A percentile compares a stretch with the other conserved stretches of the same genome.
Evolutionary conservation across 2,329 filamentous ascomycete genomes (phyloP).

Genomic region (Huntiella moniliformis): DNA sequence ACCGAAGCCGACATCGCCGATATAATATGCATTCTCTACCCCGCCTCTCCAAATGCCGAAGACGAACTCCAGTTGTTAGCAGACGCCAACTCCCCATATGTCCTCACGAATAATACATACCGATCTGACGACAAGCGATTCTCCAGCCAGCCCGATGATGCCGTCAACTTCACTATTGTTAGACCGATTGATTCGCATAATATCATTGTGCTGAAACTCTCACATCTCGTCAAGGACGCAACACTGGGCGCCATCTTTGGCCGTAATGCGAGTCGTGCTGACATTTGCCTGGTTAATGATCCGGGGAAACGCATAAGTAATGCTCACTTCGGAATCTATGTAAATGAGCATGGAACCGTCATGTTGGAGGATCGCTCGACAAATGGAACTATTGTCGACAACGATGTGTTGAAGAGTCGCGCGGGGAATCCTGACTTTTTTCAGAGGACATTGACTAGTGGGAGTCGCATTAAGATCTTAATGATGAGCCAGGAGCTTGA

Average conservation of each 20-base stretch:
- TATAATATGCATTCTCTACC: constrained; percentile 75
- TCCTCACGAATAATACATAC: constrained; percentile 21
- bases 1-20: constrained; percentile 69
- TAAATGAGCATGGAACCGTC: constrained; percentile 67
- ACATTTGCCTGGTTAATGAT: constrained; percentile 50
- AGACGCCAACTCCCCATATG: constrained; percentile 27
- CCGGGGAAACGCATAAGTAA: constrained; percentile 66
- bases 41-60: constrained; percentile 53
- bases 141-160: constrained; percentile 14
- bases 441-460: constrained; percentile 48
- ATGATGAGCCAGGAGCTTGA: constrained; percentile 34
- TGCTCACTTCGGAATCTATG: constrained; percentile 83
- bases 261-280: constrained; percentile 51
- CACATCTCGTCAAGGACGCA: constrained; percentile 50
- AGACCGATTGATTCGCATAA: constrained; percentile 20
- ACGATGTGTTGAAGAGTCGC: constrained; percentile 36
- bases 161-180: too few relatives aligned
- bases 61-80: constrained; percentile 43
- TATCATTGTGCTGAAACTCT: constrained; percentile 67
- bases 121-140: constrained; percentile 22
- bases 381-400: constrained; percentile 85
- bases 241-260: constrained; percentile 69
- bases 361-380: constrained; percentile 91
- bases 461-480: constrained; percentile 53
- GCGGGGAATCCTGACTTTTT: constrained; percentile 19